Evolutionary conservation across 148 eudicot genomes (phyloP), one percentile per base, ranked within the genome.

Genomic region (Cornus florida): DNA sequence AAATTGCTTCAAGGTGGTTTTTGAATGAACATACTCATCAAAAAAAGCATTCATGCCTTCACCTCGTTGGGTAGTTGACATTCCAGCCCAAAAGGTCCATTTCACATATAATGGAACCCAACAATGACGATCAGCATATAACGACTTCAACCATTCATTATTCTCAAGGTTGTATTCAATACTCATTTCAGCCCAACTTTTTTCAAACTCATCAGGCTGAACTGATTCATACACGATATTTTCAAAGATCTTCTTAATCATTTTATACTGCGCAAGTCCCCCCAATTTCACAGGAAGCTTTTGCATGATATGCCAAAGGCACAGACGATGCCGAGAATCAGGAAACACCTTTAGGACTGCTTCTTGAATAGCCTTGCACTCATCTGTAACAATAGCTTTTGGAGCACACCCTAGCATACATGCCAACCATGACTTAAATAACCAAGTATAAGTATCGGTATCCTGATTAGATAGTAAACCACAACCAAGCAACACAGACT

Each of bases 1-100:
- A 23, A 72, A 72, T 72, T 72, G 60, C 22, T 72, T 72, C 67
- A 57, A 57, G 10, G 74, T 41, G 16, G 74, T 71, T 39, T 71
- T 71, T 3, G 74, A 46, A 22, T 46, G 10, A 6, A 71, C 59
- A 71, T 71, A 71, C 31, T 53, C 57, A 71, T 43, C 57, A 23
- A 71, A 71, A n/a, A 71, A 71, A 4, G 59, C 31, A 39, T 22
- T 20, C 33, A 71, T 10, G 59, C 33, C 22, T 46, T 71, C 59
- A 46, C 17, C 48, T 14, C 8, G 32, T 32, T 43, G 31, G 4
- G 33, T 43, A 24, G 59, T 71, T 5, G 74, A 71, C 74, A 71
- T 71, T 71, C 59, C 74, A 9, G 74, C 74, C 74, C 74, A 71
- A 3, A 71, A 71, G 22, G 19, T 43, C 11, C 22, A 14, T 43